Evolutionary conservation across 2,329 filamentous ascomycete species (phyloP).

Genomic region (Beauveria brongniartii): DNA sequence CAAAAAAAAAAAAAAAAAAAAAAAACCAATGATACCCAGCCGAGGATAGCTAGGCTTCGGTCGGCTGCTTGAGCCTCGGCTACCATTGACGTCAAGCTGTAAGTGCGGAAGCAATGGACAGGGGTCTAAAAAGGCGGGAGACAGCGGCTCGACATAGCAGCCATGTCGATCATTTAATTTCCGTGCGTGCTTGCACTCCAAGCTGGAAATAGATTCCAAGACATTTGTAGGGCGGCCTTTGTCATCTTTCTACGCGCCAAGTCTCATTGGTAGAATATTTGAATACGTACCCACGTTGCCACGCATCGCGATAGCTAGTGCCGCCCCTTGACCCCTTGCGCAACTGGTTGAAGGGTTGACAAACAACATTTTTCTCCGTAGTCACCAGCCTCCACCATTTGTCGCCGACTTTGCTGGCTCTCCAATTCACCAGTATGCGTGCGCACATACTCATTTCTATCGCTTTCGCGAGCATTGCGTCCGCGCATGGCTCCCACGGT

Average conservation of each 20-base stretch:
- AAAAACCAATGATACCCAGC: too few species aligned
- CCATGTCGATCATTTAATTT: neutral
- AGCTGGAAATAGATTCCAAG: too few species aligned
- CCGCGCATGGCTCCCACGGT: slow-evolving; percentile 46
- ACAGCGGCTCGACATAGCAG: neutral
- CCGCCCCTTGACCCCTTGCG: neutral
- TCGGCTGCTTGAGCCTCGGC: too few species aligned
- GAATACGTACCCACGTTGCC: neutral
- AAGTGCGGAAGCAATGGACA: too few species aligned
- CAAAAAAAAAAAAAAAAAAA: too few species aligned
- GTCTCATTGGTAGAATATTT: neutral
- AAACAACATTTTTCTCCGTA: neutral
- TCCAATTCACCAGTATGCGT: slow-evolving; percentile 19
- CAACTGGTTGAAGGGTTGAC: neutral
- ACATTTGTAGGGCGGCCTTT: neutral
- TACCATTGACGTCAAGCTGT: too few species aligned
- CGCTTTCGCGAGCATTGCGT: slow-evolving; percentile 32
- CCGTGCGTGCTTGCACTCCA: neutral
- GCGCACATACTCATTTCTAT: slow-evolving; percentile 25
- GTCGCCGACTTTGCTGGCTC: neutral
- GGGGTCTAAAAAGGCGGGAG: neutral
- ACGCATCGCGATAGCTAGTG: neutral
- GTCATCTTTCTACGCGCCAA: neutral
- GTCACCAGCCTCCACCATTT: neutral
- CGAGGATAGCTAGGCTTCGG: too few species aligned